A percentile compares a stretch with the other conserved stretches of the same genome.
Conservation (phyloP, 2,329 filamentous ascomycete genomes). For the Aurifilum marmelostoma region DNA sequence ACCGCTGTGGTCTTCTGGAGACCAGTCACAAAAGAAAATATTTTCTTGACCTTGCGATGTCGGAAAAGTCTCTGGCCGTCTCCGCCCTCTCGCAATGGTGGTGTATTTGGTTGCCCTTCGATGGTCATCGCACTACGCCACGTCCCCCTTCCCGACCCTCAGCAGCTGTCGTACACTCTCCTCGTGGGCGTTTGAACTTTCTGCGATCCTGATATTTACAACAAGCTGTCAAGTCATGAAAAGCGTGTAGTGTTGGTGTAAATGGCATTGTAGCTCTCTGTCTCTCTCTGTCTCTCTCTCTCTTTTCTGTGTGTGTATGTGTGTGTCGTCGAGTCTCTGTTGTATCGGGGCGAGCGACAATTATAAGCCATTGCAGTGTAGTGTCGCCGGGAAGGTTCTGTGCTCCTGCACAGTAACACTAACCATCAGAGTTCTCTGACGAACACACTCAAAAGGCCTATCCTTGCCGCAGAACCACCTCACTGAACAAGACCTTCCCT, state of each 20-base stretch:
- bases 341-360: neutral
- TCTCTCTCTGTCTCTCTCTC: no score
- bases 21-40: neutral
- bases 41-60: neutral
- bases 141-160: neutral
- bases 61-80: neutral
- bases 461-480: slow-evolving; percentile 17
- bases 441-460: neutral
- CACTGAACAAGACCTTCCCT: slow-evolving; percentile 33
- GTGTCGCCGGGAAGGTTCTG: neutral
- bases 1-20: neutral
- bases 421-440: neutral
- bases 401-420: neutral
- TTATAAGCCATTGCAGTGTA: neutral
- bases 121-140: neutral
- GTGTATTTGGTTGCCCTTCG: neutral
- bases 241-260: neutral
- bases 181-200: neutral
- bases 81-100: neutral
- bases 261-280: no score
- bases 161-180: neutral
- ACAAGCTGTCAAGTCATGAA: neutral
- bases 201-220: slow-evolving; percentile 6
- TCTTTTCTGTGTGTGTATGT: no score
- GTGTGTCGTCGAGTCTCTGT: neutral